Base-by-base conservation (phyloP, 345 rosid species). In the Camelina laxa region DNA sequence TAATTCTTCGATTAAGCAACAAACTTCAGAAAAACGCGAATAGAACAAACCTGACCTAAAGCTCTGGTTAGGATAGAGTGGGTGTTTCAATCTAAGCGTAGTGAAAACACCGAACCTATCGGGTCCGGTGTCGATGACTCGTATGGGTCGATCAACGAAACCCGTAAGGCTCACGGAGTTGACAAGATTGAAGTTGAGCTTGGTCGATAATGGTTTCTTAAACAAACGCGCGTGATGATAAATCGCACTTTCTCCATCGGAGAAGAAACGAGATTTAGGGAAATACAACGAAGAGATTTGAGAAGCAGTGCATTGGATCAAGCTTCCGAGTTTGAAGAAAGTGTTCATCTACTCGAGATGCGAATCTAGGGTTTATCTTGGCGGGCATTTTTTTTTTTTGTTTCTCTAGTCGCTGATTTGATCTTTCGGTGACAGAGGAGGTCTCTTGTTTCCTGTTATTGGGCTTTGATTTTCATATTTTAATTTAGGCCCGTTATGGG, bases 121-220 rank as follows among this genome's bases (percentile, higher is more conserved):
- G 11, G 47, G 17, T 12, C 20, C 53, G 0, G 76, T 69, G 6
- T 76, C 42, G 11, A 63, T 19, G 31, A 53, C 75, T 48, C 59
- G 27, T 44, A 78, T 72, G 4, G 89, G 84, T 54, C 19, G 50
- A 39, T 36, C 84, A 31, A 90, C 85, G 30, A 82, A 69, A 24
- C 98, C 95, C 53, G 88, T 83, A 9, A 91, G 82, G 72, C 82
- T 83, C 11, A 76, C 83, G 17, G 83, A 80, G 83, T 91, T 94
- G 2, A 36, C 64, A 59, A 80, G 75, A 57, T 42, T 45, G 24
- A 64, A 67, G 6, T 74, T 64, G 75, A 84, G 68, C 59, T 5
- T 3, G 13, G 83, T 67, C 9, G 84, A 75, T 20, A 84, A 58
- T 5, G 98, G 97, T 56, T 85, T 85, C 80, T 87, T 89, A 75